Evolutionary conservation across 1,284 basidiomycete genomes (phyloP), one percentile per base, ranked within the genome.

Genomic region (Athelia sp.): DNA sequence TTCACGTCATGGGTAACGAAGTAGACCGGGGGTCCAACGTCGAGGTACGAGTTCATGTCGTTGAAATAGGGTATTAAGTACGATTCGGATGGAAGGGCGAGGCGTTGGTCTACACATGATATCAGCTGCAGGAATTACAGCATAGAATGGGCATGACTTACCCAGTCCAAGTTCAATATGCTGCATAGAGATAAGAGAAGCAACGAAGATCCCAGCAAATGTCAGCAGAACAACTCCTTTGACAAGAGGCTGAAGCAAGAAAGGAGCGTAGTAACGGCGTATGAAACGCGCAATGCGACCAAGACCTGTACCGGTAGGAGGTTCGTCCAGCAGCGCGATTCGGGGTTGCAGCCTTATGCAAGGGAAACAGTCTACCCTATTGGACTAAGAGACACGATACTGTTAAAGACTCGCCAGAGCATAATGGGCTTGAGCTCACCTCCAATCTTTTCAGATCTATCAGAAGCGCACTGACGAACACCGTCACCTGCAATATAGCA

Each of bases 1-100:
- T 95, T 76, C 31, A 87, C 62, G 51, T 81, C 77, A 38, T 78
- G 76, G 3, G 84, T 76, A 43, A 97, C 90, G 62, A 98, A 98
- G 71, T 98, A 99, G 23, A 98, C 90, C 0, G 96, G 96, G 13
- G 96, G 95, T 11, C 96, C 96, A 50, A 98, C 79, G 57, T 98
- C 92, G 45, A 98, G 75, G 66, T 93, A 96, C 1, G 75, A 70
- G 61, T 98, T 93, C 31, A 98, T 63, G 47, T 84, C 81, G 66
- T 98, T 81, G 70, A 98, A 99, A 71, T 98, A 99, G 15, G 81
- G 70, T 17, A 95, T 80, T 38, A 99, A 77, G 67, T 98, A 95
- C 0, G 95, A 98, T 38, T 91, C 87, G 0, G 90, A 81, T 2
- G 96, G 96, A 35, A 99, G 72, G 1, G 96, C 96, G 26, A 98